Conservation (phyloP, 2,329 filamentous ascomycete genomes). For the Chrysosporium keratinophilum region DNA sequence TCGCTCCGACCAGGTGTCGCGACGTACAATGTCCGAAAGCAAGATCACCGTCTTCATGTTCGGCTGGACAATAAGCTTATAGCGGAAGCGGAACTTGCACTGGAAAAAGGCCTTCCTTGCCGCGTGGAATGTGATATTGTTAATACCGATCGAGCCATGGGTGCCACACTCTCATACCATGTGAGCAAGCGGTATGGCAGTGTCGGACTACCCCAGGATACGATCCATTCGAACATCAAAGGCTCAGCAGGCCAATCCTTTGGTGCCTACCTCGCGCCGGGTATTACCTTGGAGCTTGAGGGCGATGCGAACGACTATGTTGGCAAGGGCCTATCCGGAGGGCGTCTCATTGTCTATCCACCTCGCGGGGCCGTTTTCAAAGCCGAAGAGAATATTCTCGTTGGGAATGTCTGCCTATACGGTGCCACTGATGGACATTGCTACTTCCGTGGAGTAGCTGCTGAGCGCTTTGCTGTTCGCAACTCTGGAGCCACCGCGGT, state of each 20-base stretch:
- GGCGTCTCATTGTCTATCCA: constrained; percentile 85
- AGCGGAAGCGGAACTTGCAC: constrained; percentile 82
- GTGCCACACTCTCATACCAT: constrained; percentile 89
- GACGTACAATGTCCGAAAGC: constrained; percentile 95
- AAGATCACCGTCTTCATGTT: constrained; percentile 87
- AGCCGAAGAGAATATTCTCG: constrained; percentile 87
- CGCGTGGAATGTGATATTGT: constrained; percentile 92
- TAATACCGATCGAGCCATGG: constrained; percentile 90
- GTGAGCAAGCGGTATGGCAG: constrained; percentile 89
- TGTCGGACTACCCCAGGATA: constrained; percentile 78
- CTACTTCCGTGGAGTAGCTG: constrained; percentile 95
- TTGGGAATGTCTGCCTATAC: constrained; percentile 92
- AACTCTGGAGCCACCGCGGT: constrained; percentile 96
- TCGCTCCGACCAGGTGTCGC: constrained; percentile 87
- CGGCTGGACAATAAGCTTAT: constrained; percentile 96
- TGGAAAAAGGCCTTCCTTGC: constrained; percentile 87
- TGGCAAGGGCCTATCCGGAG: constrained; percentile 88
- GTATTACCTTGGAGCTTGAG: constrained; percentile 88
- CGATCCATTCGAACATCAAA: constrained; percentile 92
- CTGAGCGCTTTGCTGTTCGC: constrained; percentile 90
- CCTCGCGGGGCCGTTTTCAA: constrained; percentile 85
- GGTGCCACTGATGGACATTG: constrained; percentile 82
- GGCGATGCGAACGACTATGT: constrained; percentile 96
- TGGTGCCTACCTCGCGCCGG: constrained; percentile 83
- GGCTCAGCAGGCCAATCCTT: constrained; percentile 95